Conservation (phyloP, 169 alveolate genomes). For the Plasmodium reichenowi region DNA sequence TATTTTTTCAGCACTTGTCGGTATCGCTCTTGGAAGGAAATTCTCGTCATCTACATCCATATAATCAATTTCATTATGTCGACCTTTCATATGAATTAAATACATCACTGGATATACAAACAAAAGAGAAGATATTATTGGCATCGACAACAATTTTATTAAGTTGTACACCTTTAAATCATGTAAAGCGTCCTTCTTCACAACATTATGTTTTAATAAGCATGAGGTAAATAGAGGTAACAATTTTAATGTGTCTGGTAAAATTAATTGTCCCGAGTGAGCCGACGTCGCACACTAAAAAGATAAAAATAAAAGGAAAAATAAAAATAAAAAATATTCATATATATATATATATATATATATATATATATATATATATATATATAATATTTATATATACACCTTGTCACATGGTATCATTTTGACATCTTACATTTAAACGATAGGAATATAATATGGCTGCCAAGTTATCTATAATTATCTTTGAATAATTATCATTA, state of each 20-base stretch:
- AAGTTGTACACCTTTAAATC: conserved; percentile 59
- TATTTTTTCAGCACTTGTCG: conserved; percentile 83
- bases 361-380: background rate
- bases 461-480: conserved; percentile 42
- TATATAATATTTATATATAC: background rate
- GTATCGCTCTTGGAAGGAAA: conserved; percentile 77
- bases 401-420: background rate
- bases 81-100: conserved; percentile 71
- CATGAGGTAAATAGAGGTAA: conserved; percentile 86
- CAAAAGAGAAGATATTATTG: conserved; percentile 73
- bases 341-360: background rate
- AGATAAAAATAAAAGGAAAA: background rate
- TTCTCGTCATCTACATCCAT: conserved; percentile 74
- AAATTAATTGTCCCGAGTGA: conserved; percentile 88
- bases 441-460: conserved; percentile 69
- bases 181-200: conserved; percentile 40
- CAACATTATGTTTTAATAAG: conserved; percentile 80
- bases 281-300: conserved; percentile 84
- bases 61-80: conserved; percentile 46
- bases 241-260: conserved; percentile 89
- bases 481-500: conserved; percentile 62
- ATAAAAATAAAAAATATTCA: background rate
- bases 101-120: conserved; percentile 77
- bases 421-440: conserved; percentile 13
- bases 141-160: conserved; percentile 63